Conservation (phyloP, 2,329 filamentous ascomycete species). For the Basipetospora chlamydospora region DNA sequence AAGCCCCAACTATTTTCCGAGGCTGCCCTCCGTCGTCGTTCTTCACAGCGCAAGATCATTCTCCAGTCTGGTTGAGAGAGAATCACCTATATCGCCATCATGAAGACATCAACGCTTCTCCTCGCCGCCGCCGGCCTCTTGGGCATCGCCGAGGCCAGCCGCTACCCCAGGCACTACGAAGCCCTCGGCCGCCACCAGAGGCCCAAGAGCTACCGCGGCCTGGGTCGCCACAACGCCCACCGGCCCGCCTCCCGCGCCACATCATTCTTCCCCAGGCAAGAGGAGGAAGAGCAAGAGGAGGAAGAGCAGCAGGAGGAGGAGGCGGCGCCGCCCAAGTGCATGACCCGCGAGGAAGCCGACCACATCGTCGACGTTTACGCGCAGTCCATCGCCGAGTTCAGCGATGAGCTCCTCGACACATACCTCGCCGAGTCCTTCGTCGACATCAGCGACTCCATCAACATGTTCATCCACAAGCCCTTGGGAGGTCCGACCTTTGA, state of each 20-base stretch:
- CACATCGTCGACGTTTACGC: constrained; percentile 15
- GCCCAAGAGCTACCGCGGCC: too few relatives aligned
- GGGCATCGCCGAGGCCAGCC: not conserved
- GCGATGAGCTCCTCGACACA: constrained; percentile 13
- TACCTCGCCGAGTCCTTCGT: constrained; percentile 16
- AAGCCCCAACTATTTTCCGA: too few relatives aligned
- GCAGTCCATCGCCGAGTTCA: constrained; percentile 17
- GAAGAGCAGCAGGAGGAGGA: not conserved
- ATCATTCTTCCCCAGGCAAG: not conserved
- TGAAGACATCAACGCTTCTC: too few relatives aligned
- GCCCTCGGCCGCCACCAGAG: too few relatives aligned
- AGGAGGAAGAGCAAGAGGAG: not conserved
- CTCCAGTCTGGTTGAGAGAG: too few relatives aligned
- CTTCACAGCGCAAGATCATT: too few relatives aligned
- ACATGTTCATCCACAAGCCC: constrained; percentile 16
- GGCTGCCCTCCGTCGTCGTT: too few relatives aligned
- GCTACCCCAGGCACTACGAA: not conserved
- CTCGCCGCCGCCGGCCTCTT: constrained; percentile 5
- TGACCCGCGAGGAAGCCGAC: constrained; percentile 13
- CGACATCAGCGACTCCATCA: constrained; percentile 19
- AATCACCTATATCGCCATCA: too few relatives aligned
- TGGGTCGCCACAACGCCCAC: not conserved
- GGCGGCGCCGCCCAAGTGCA: constrained; percentile 8
- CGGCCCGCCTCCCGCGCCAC: too few relatives aligned
- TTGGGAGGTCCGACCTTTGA: constrained; percentile 16